Percentiles rank a stretch among this genome's conserved stretches.
Conservation (phyloP, 2,329 filamentous ascomycete species). For the Sporothrix pseudoabietina region DNA sequence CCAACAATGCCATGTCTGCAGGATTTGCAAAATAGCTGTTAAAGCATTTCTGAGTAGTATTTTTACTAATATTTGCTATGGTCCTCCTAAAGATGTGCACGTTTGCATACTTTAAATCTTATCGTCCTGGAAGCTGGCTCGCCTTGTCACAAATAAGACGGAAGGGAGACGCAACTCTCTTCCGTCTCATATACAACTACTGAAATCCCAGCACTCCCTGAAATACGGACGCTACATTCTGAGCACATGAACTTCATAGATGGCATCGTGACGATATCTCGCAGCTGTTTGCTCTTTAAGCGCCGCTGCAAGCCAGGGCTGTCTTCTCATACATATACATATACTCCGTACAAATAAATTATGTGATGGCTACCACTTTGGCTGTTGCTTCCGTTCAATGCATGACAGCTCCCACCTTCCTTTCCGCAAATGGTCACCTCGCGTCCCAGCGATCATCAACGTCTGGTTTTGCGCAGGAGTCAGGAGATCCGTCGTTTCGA, state of each 20-base stretch:
- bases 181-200: not conserved
- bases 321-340: not conserved
- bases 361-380: not conserved
- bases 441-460: not conserved
- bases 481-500: not conserved
- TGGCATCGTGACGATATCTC: not conserved
- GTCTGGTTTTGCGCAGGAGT: slow-evolving; percentile 19
- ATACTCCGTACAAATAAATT: not conserved
- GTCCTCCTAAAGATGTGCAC: not conserved
- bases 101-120: not conserved
- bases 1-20: slow-evolving; percentile 6
- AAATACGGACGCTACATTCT: not conserved
- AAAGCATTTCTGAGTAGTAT: no score
- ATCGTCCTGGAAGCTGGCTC: not conserved
- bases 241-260: not conserved
- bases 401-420: not conserved
- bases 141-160: not conserved
- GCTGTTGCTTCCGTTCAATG: not conserved
- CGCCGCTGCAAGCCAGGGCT: not conserved
- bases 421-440: not conserved
- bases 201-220: not conserved
- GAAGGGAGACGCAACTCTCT: not conserved
- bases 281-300: not conserved
- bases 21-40: not conserved
- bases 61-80: not conserved